Evolutionary conservation across 2,329 filamentous ascomycete genomes (phyloP), one percentile per base, ranked within the genome.

Genomic region (Nigrospora sphaerica): DNA sequence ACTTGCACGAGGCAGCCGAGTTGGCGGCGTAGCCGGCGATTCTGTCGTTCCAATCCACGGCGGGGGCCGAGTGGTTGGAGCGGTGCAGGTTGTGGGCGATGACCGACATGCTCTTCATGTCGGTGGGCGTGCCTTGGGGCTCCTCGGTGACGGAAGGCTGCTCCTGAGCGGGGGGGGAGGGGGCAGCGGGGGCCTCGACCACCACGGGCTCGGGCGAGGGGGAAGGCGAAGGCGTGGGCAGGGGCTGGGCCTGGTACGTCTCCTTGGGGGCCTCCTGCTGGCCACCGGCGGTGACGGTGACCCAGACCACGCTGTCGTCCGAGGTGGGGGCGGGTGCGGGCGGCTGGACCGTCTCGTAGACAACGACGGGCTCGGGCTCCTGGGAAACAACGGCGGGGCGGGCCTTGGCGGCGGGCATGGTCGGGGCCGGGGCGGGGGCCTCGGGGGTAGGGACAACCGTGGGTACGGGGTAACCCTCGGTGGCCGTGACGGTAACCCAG

Each of bases 11-110:
- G 31, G 75, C 59, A 49, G 88, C 89, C 45, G 83, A 79, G 46
- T 69, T 68, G 42, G 70, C 54, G 37, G 90, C 90, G 50, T 77
- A 87, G 46, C 63, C 61, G 46, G 81, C 85, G 46, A 89, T 78
- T 38, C 69, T 69, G 10, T 70, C 60, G 57, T 83, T 76, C 86
- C 88, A 97, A 43, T 59, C 62, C 39, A 96, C 61, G 39, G 70
- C 75, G 18, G 67, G 60, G 33, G 81, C 81, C 16, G 84, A 85
- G 77, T 96, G 89, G 72, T 93, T 95, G 60, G 74, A 64, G 52
- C 93, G 91, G 70, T 93, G 88, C 45, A 85, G 59, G 71, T 96
- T 96, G 83, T 97, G 93, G 63, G 88, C 80, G 57, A 83, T 73
- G 42, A 92, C 57, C 42, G 75, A 74, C 13, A 67, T 61, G 46